Evolutionary conservation across 306 rosid genomes (phyloP).

Genomic region (Parietaria judaica): DNA sequence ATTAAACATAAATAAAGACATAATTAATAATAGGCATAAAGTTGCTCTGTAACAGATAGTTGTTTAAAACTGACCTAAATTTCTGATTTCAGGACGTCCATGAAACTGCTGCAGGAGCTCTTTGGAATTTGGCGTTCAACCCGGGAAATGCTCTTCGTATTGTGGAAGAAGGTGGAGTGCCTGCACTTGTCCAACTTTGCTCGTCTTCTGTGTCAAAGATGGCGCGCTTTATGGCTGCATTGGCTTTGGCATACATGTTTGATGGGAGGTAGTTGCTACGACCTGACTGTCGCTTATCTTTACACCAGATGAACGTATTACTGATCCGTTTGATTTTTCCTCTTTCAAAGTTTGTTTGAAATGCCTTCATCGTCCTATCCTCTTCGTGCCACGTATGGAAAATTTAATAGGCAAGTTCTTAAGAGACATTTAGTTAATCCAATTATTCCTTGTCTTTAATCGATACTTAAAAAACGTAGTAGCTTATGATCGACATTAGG

Average conservation of each 20-base stretch:
- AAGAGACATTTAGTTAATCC: background rate
- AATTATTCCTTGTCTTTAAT: background rate
- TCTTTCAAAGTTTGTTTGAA: slow-evolving; percentile 3
- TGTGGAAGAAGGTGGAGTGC: slow-evolving; percentile 98
- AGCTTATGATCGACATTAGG: too few species aligned
- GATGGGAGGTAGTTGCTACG: slow-evolving; percentile 72
- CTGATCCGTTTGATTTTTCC: slow-evolving; percentile 6
- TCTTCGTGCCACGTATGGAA: slow-evolving; percentile 6
- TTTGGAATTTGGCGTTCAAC: slow-evolving; percentile 99
- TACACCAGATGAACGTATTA: background rate
- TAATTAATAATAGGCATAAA: too few species aligned
- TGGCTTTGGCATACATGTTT: slow-evolving; percentile 99
- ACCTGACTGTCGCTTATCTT: slow-evolving; percentile 1
- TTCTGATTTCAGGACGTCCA: slow-evolving; percentile 89
- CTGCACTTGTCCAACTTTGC: slow-evolving; percentile 91
- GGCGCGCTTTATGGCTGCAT: slow-evolving; percentile 99
- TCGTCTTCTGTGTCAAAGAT: slow-evolving; percentile 89
- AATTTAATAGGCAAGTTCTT: background rate
- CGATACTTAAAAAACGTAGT: too few species aligned
- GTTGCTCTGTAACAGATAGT: too few species aligned
- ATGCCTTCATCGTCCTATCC: background rate
- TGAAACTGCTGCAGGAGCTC: slow-evolving; percentile 99
- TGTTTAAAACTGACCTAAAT: background rate
- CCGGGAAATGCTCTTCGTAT: slow-evolving; percentile 93
- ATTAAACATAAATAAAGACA: background rate